Evolutionary conservation across 2,329 filamentous ascomycete genomes (phyloP).

Genomic region (Rhynchosporium agropyri): DNA sequence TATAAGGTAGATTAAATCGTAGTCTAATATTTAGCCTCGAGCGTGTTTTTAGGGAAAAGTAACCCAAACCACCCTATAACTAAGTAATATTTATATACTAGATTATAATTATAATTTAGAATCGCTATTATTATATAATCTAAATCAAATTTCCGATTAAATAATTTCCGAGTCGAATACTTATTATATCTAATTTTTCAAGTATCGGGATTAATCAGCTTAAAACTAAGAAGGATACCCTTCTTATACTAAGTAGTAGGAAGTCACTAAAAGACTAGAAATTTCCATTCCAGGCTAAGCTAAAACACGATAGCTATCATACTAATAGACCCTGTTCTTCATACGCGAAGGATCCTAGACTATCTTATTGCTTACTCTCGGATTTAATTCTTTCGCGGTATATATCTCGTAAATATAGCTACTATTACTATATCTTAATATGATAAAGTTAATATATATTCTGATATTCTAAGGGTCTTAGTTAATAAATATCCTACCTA

Average conservation of each 20-base stretch:
- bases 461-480: background rate
- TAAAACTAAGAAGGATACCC: background rate
- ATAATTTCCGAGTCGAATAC: too few relatives aligned
- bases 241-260: background rate
- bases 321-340: background rate
- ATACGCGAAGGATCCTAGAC: background rate
- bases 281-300: background rate
- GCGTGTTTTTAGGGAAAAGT: too few relatives aligned
- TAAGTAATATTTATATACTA: too few relatives aligned
- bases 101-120: too few relatives aligned
- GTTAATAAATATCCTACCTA: conserved; percentile 3
- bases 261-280: background rate
- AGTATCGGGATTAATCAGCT: background rate
- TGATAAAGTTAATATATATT: conserved; percentile 7
- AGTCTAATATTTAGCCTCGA: too few relatives aligned
- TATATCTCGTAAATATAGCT: background rate
- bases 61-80: too few relatives aligned
- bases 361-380: background rate
- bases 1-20: too few relatives aligned
- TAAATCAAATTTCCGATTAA: too few relatives aligned
- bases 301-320: background rate
- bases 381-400: background rate
- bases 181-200: conserved; percentile 10
- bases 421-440: background rate
- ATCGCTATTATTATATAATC: too few relatives aligned